phyloP scores from a whole-genome alignment of 352 stramenopile species.

The Phytophthora fragariaefolia region DNA sequence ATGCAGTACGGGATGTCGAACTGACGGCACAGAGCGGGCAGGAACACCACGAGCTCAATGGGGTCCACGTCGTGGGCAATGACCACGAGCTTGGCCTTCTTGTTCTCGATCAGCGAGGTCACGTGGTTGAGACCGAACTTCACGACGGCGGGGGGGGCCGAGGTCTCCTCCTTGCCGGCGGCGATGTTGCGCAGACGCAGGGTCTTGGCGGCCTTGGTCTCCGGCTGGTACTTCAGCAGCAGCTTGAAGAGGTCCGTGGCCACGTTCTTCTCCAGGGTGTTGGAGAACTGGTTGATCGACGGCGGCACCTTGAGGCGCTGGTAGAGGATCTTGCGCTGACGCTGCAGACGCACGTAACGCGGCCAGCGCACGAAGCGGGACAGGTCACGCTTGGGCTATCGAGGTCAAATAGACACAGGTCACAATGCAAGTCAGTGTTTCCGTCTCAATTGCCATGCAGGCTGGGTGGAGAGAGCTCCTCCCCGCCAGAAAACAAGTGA shows the following conservation, averaged over 20 bases:
- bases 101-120: slow-evolving; percentile 98
- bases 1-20: slow-evolving; percentile 99
- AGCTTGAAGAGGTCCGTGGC: slow-evolving; percentile 98
- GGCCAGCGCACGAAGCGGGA: slow-evolving; percentile 99
- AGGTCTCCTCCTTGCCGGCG: slow-evolving; percentile 92
- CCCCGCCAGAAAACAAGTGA: slow-evolving; percentile 33
- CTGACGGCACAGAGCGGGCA: slow-evolving; percentile 98
- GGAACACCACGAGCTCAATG: slow-evolving; percentile 98
- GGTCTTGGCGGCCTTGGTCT: slow-evolving; percentile 98
- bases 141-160: slow-evolving; percentile 90
- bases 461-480: slow-evolving; percentile 19
- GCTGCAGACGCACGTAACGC: slow-evolving; percentile 98
- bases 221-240: slow-evolving; percentile 99
- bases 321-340: slow-evolving; percentile 98
- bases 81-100: slow-evolving; percentile 99
- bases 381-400: slow-evolving; percentile 95
- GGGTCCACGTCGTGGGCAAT: slow-evolving; percentile 99
- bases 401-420: slow-evolving; percentile 14
- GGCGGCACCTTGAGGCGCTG: slow-evolving; percentile 99
- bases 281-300: slow-evolving; percentile 99
- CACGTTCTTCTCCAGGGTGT: slow-evolving; percentile 98
- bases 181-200: slow-evolving; percentile 97
- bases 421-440: slow-evolving; percentile 25
- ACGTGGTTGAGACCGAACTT: slow-evolving; percentile 99
- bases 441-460: background rate